Conservation (phyloP, 306 rosid species). For the Castanospermum australe region DNA sequence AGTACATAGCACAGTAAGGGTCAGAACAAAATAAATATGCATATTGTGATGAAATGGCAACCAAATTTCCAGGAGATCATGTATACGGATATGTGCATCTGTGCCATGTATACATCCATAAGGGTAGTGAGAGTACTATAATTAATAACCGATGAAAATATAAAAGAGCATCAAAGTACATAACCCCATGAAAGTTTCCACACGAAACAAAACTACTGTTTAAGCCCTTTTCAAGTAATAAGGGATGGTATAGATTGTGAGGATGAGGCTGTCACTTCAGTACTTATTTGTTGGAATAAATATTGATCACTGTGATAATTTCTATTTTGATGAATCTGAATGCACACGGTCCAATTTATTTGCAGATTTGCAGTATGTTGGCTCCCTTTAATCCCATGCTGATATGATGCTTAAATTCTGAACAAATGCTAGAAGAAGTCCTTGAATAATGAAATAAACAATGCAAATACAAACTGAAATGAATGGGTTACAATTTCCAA, state of each 20-base stretch:
- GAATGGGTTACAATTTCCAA: background rate
- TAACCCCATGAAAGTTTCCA: slow-evolving; percentile 18
- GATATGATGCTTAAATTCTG: background rate
- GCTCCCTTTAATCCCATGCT: background rate
- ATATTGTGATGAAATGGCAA: background rate
- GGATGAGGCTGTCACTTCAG: background rate
- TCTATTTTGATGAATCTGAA: background rate
- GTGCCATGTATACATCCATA: background rate
- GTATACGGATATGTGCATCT: background rate
- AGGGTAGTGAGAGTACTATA: background rate
- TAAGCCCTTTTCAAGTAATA: background rate
- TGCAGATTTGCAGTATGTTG: background rate
- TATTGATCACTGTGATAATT: background rate
- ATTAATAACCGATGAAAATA: background rate
- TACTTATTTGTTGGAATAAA: background rate
- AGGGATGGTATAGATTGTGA: background rate
- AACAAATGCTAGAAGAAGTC: background rate
- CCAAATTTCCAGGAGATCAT: background rate
- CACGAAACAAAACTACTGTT: background rate
- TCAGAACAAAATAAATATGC: background rate
- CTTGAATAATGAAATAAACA: background rate
- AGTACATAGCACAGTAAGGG: slow-evolving; percentile 23
- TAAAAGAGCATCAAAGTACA: background rate
- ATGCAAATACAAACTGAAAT: background rate
- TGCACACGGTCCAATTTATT: background rate